phyloP scores from a whole-genome alignment of 2,329 filamentous ascomycete genomes.

The Diaporthe velutina region DNA sequence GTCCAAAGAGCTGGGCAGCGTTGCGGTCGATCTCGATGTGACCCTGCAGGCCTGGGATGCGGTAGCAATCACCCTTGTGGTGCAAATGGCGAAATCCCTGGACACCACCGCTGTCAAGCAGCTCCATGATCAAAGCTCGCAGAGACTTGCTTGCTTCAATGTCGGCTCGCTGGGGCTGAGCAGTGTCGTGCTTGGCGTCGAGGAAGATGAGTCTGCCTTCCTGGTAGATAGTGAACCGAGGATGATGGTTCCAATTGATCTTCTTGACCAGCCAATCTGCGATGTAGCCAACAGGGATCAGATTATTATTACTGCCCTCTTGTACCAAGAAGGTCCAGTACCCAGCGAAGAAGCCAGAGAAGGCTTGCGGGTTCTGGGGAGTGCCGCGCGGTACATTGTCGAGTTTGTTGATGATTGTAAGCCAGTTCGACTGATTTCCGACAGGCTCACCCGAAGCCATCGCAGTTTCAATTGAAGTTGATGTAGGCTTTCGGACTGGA shows the following conservation, averaged over 20 bases:
- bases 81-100: background rate
- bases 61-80: background rate
- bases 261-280: background rate
- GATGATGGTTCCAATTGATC: background rate
- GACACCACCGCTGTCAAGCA: background rate
- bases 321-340: background rate
- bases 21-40: background rate
- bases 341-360: background rate
- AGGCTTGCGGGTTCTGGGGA: background rate
- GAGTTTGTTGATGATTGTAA: background rate
- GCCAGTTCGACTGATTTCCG: background rate
- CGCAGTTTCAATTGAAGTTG: background rate
- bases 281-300: background rate
- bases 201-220: background rate
- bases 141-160: slow-evolving; percentile 1
- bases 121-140: background rate
- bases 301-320: background rate
- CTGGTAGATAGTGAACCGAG: background rate
- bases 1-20: background rate
- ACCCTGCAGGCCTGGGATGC: background rate
- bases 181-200: slow-evolving; percentile 2
- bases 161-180: background rate
- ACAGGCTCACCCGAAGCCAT: background rate
- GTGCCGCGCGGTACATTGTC: background rate
- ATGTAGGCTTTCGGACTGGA: background rate